Conservation (phyloP, 2,329 filamentous ascomycete species). For the Hysterium pulicare region DNA sequence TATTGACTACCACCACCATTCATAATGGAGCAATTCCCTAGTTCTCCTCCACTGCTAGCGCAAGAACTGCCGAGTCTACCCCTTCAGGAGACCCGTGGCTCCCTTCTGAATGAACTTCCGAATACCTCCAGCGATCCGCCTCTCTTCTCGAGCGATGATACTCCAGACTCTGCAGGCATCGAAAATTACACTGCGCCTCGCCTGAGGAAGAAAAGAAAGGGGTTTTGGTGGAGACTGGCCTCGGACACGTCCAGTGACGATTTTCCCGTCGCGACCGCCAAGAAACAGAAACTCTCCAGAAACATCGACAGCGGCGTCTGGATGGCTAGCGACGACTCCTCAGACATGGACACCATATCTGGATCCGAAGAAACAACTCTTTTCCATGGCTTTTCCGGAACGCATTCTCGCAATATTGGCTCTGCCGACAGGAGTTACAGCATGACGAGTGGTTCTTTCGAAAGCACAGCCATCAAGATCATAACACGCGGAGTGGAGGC, state of each 20-base stretch:
- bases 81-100: conserved; percentile 7
- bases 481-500: background rate
- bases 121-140: conserved; percentile 55
- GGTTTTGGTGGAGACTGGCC: conserved; percentile 65
- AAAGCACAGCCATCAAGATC: background rate
- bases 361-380: background rate
- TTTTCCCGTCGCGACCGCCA: background rate
- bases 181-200: conserved; percentile 59
- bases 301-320: conserved; percentile 68
- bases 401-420: background rate
- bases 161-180: conserved; percentile 46
- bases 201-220: conserved; percentile 59
- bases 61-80: background rate
- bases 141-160: conserved; percentile 68
- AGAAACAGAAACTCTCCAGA: conserved; percentile 33
- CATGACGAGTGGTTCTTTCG: too few relatives aligned
- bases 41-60: conserved; percentile 1
- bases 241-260: conserved; percentile 46
- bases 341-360: background rate
- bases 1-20: too few relatives aligned
- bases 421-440: too few relatives aligned
- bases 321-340: conserved; percentile 57
- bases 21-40: conserved; percentile 2
- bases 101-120: conserved; percentile 55
- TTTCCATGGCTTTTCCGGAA: background rate